Base-by-base conservation (phyloP, 1,284 basidiomycete genomes). In the Puccinia triticina region DNA sequence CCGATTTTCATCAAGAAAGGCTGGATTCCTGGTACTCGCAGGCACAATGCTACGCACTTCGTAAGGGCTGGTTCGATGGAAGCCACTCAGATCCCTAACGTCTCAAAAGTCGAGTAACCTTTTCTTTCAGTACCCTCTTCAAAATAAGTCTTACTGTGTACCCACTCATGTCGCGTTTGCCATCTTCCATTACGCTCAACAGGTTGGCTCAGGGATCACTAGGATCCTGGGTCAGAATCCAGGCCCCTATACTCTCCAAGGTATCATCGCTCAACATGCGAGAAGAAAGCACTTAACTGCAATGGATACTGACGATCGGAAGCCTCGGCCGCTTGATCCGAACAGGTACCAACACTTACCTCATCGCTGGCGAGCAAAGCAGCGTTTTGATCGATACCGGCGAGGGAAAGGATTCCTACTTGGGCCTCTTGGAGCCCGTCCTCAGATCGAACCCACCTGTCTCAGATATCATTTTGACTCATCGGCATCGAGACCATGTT, bases 341-440 rank as follows among this genome's bases (percentile, higher is more conserved):
- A 72, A n/a, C 59, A 91, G 94, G 94, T 26, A 98, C 96, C 0
- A 98, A 98, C 86, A 96, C 94, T 0, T 98, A 98, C 86, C 89
- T 98, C 83, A 87, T 98, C 71, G 93, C 93, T 48, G 89, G 87
- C 84, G 88, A 88, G 82, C 91, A 90, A 84, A 93, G 90, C 3
- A 94, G 91, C 85, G 90, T 93, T 74, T 91, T 98, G 34, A 88
- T 98, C 84, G 96, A 98, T 87, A 93, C 95, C 0, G 94, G 92
- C n/a, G 92, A 95, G 86, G 93, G 93, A 0, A 88, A 88, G n/a
- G 89, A 90, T 0, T 89, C 89, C 53, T 96, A 95, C 86, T 89
- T 92, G 61, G 89, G 92, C 53, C 76, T 91, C 82, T 90, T 97
- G 81, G 88, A 92, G 85, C 87, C 89, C 64, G 91, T 91, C 16